Percentiles rank a stretch among this genome's conserved stretches.
Evolutionary conservation across 2,329 filamentous ascomycete species (phyloP).

Genomic region (Neurospora sp.): DNA sequence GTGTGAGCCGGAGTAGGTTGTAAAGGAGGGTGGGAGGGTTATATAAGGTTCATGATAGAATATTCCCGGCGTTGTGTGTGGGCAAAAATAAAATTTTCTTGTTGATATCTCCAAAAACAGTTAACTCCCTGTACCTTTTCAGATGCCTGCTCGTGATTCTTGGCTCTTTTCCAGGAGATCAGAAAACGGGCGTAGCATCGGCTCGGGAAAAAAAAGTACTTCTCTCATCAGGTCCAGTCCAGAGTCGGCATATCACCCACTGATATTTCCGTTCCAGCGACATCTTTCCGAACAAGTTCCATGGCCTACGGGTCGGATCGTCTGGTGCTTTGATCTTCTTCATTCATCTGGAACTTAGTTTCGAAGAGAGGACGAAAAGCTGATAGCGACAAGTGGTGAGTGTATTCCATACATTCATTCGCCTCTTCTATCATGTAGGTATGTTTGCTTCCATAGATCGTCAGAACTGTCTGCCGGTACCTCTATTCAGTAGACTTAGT

Average conservation of each 20-base stretch:
- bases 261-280: background rate
- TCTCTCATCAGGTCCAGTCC: background rate
- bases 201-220: background rate
- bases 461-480: too few relatives aligned
- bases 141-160: too few relatives aligned
- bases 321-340: background rate
- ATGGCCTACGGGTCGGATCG: background rate
- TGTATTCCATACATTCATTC: too few relatives aligned
- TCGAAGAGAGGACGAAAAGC: too few relatives aligned
- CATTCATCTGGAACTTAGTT: background rate
- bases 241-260: background rate
- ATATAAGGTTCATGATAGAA: background rate
- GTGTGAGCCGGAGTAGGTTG: background rate
- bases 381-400: too few relatives aligned
- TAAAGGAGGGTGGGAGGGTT: background rate
- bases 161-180: background rate
- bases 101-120: background rate
- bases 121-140: too few relatives aligned
- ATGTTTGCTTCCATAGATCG: too few relatives aligned
- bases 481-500: too few relatives aligned
- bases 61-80: background rate
- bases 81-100: background rate
- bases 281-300: background rate
- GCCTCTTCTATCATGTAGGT: too few relatives aligned
- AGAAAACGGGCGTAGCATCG: background rate